Evolutionary conservation across 352 stramenopile species (phyloP), one percentile per base, ranked within the genome.

Genomic region (Globisporangium orthogonon): DNA sequence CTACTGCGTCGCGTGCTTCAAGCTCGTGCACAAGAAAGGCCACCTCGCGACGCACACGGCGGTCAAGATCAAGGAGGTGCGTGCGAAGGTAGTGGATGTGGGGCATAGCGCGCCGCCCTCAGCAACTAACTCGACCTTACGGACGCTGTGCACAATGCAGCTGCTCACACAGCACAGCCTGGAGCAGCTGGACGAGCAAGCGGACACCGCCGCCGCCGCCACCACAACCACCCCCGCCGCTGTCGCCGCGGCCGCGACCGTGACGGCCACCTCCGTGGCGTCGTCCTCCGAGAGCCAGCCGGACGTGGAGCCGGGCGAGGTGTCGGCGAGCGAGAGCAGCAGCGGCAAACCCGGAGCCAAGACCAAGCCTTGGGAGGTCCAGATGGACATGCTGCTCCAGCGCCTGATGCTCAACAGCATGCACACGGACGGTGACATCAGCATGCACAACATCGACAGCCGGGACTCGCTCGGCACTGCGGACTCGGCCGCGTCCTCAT

Each of bases 1-100:
- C 5, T 94, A 94, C 69, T 94, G 84, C 60, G 77, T 91, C 33
- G 86, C 74, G 52, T 94, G 84, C 74, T 94, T 94, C 63, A 94
- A 92, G 58, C 68, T 94, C 53, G 79, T 94, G 43, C 84, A 94
- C 64, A 94, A 90, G 76, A 89, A 89, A 51, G 84, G 84, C 54
- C 83, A 84, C 56, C 61, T 94, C 46, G 82, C 84, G 9, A 89
- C 82, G 2, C 84, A 92, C 60, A 92, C 84, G 37, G 82, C 82
- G 44, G 68, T 83, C 57, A 89, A 87, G 65, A 79, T 77, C 67
- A 59, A 75, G 56, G 50, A 58, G 31, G 72, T 80, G 40, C 58
- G 70, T 50, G 30, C 33, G 33, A 37, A 23, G 23, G 33, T 37
- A 9, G 33, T 2, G 33, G 10, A 37, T 37, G 33, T 1, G 23